Percentiles rank a stretch among this genome's conserved stretches.
phyloP scores from a whole-genome alignment of 169 alveolate genomes.

The Eimeria falciformis region DNA sequence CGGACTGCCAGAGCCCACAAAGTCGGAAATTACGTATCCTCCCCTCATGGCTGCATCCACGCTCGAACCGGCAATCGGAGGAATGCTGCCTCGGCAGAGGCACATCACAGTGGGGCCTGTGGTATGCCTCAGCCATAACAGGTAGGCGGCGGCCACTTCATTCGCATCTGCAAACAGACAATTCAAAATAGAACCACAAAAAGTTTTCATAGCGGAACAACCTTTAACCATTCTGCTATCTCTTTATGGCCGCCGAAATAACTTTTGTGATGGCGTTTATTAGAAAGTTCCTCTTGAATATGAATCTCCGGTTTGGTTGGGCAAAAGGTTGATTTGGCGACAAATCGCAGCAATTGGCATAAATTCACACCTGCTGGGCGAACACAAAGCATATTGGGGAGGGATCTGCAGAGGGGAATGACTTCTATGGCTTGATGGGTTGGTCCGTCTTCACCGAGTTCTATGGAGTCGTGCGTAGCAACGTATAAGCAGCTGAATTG shows the following conservation, averaged over 20 bases:
- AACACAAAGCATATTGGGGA: slow-evolving; percentile 82
- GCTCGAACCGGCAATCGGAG: slow-evolving; percentile 80
- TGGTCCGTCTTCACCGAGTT: slow-evolving; percentile 90
- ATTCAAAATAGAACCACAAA: too few relatives aligned
- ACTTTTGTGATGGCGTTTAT: too few relatives aligned
- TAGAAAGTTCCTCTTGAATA: too few relatives aligned
- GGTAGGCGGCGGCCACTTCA: slow-evolving; percentile 80
- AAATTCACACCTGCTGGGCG: slow-evolving; percentile 88
- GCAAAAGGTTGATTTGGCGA: too few relatives aligned
- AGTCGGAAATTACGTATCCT: slow-evolving; percentile 85
- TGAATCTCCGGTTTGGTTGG: too few relatives aligned
- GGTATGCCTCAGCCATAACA: slow-evolving; percentile 72
- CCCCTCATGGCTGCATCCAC: slow-evolving; percentile 83
- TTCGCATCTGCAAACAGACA: slow-evolving; percentile 62
- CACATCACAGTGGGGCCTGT: slow-evolving; percentile 76
- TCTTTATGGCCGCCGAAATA: too few relatives aligned
- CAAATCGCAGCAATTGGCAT: too few relatives aligned
- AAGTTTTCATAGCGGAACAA: too few relatives aligned
- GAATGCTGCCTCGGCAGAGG: slow-evolving; percentile 80
- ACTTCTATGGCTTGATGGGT: slow-evolving; percentile 90
- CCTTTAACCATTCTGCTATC: too few relatives aligned
- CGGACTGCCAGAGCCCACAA: slow-evolving; percentile 32
- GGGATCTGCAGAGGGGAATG: slow-evolving; percentile 76
- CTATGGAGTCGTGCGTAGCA: slow-evolving; percentile 89
- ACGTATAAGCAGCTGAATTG: slow-evolving; percentile 83